Evolutionary conservation across 164 flowering plant genomes (phyloP), one percentile per base, ranked within the genome.

Genomic region (Dillenia turbinata): DNA sequence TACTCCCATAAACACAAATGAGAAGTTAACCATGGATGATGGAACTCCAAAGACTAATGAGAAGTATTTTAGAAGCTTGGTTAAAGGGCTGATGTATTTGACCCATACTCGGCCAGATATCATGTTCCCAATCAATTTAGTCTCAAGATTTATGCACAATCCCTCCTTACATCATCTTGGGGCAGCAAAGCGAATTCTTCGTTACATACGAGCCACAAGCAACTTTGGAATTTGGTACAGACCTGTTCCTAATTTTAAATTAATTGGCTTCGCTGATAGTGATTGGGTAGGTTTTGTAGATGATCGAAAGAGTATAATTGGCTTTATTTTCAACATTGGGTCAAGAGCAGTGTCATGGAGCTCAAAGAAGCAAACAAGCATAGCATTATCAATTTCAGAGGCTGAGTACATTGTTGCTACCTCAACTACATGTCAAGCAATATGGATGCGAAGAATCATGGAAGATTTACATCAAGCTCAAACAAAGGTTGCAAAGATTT

Each of bases 71-170:
- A 57, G 59, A 69, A 69, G 59, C 22, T n/a, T 63, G 46, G 64
- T 69, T 57, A 63, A 67, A 6, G 63, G 62, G 1, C 17, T 69
- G 13, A 52, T 69, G 15, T 63, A 47, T 26, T 45, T 63, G 11
- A 53, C 63, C 2, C 67, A 69, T 15, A 49, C 67, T 8, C 45
- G 33, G 1, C 67, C 55, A 26, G 64, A 63, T 51, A 63, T 69
- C 14, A 15, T 55, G 19, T 64, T 69, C 44, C 11, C 54, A 8
- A 60, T 64, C 5, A 47, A 54, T 14, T 15, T 66, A 9, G 46
- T 53, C 2, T 64, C 63, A 0, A 58, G 60, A 10, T 69, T 63
- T 14, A 63, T 63, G 72, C 52, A 52, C 5, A 51, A 53, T 47
- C 67, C 72, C 24, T n/a, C 48, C 7, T 10, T 22, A 55, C 54